phyloP scores from a whole-genome alignment of 495 filamentous ascomycete species.

The Hyaloscypha variabilis region DNA sequence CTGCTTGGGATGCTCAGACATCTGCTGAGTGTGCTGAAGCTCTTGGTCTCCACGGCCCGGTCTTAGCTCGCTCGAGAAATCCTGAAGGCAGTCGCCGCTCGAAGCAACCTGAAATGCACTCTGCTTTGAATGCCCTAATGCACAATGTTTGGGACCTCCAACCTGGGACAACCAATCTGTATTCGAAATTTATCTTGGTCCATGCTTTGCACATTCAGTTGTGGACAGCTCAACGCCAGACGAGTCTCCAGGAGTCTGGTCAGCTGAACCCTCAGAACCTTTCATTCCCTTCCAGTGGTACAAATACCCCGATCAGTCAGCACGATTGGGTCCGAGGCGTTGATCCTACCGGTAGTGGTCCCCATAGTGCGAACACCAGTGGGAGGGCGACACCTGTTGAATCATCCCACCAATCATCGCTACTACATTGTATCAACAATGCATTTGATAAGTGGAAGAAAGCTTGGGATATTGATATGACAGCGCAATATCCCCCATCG shows the following conservation, averaged over 20 bases:
- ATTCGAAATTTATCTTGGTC: slow-evolving; percentile 70
- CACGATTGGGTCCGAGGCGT: slow-evolving; percentile 33
- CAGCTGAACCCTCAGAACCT: slow-evolving; percentile 24
- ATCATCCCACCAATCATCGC: slow-evolving; percentile 18
- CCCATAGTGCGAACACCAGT: slow-evolving; percentile 27
- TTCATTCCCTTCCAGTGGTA: slow-evolving; percentile 41
- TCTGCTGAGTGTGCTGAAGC: slow-evolving; percentile 59
- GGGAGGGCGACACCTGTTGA: slow-evolving; percentile 30
- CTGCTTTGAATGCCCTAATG: slow-evolving; percentile 56
- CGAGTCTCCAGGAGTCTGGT: slow-evolving; percentile 31
- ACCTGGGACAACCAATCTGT: slow-evolving; percentile 61
- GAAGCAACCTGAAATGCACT: slow-evolving; percentile 59
- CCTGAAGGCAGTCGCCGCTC: slow-evolving; percentile 56
- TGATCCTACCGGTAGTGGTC: slow-evolving; percentile 25
- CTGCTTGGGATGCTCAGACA: slow-evolving; percentile 63
- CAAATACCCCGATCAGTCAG: slow-evolving; percentile 49
- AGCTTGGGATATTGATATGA: slow-evolving; percentile 67
- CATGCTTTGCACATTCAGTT: slow-evolving; percentile 63
- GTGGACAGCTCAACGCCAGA: slow-evolving; percentile 37
- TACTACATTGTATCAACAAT: slow-evolving; percentile 36
- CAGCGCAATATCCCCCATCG: slow-evolving; percentile 58
- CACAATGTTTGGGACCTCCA: slow-evolving; percentile 53
- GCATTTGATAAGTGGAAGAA: slow-evolving; percentile 66
- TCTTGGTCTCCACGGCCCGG: slow-evolving; percentile 56
- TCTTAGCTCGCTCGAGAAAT: slow-evolving; percentile 49